Conservation (phyloP, 768 basidiomycete species). For the Boletus vermiculosoides region DNA sequence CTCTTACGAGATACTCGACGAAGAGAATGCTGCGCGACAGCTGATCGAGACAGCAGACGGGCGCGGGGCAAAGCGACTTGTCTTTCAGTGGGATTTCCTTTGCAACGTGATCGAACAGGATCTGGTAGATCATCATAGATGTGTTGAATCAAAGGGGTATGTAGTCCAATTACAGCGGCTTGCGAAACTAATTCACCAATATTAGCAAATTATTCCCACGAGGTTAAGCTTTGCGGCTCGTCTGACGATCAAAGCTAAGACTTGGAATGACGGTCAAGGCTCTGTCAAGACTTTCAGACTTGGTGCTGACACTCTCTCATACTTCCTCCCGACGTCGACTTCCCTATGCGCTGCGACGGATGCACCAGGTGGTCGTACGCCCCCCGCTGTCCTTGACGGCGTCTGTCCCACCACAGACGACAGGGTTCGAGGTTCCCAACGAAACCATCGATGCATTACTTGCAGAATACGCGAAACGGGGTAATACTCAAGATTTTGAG, state of each 20-base stretch:
- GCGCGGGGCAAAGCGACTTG: no score
- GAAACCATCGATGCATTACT: constrained; percentile 48
- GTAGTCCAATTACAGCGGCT: no score
- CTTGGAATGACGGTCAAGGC: constrained; percentile 8
- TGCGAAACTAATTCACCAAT: no score
- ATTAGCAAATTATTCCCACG: constrained; percentile 1
- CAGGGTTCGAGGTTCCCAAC: constrained; percentile 21
- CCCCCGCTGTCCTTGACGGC: background rate
- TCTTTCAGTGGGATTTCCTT: no score
- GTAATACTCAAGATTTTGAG: constrained; percentile 48
- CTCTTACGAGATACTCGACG: no score
- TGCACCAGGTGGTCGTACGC: constrained; percentile 21
- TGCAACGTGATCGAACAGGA: no score
- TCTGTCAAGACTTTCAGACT: constrained; percentile 3
- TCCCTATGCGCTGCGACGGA: constrained; percentile 8
- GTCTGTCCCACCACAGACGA: background rate
- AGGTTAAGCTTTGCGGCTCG: background rate
- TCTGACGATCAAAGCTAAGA: background rate
- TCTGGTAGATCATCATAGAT: no score
- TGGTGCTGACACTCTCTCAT: constrained; percentile 1
- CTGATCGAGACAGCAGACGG: no score
- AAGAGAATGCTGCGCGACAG: no score
- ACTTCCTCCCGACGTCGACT: constrained; percentile 4
- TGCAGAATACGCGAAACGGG: constrained; percentile 45
- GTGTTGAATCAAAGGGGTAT: no score